A percentile compares a stretch with the other conserved stretches of the same genome.
These are phyloP conservation scores for Penicillium sp. DNA, from an alignment of 2,329 filamentous ascomycete genomes.

Conservation along the genomic window DNA sequence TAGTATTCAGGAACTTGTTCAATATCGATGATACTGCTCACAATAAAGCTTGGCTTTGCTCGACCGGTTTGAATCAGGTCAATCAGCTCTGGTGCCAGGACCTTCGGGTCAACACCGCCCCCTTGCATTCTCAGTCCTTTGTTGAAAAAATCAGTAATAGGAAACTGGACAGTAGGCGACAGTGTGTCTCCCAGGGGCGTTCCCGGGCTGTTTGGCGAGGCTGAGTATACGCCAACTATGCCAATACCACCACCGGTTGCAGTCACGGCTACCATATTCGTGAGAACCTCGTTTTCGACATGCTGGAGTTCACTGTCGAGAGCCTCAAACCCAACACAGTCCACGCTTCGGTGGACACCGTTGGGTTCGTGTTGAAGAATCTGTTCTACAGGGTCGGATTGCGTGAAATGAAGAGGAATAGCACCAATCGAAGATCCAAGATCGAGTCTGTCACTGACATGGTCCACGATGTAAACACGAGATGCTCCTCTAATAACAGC, in stretches of 20 bases:
- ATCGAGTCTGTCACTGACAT: constrained; percentile 56
- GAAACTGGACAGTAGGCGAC: constrained; percentile 15
- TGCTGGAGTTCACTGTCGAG: constrained; percentile 13
- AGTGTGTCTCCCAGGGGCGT: constrained; percentile 14
- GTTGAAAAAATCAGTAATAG: constrained; percentile 18
- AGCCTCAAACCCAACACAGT: constrained; percentile 17
- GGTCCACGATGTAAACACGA: constrained; percentile 59
- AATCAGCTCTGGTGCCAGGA: constrained; percentile 17
- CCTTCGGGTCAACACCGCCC: constrained; percentile 13
- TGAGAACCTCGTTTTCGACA: constrained; percentile 11
- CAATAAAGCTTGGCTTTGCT: constrained; percentile 27
- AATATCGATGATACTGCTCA: constrained; percentile 23
- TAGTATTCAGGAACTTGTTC: constrained; percentile 27
- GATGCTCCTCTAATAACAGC: constrained; percentile 58
- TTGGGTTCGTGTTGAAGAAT: constrained; percentile 23
- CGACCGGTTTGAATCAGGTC: constrained; percentile 23
- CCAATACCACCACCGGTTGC: constrained; percentile 20
- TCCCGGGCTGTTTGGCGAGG: constrained; percentile 13
- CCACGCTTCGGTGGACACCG: constrained; percentile 16
- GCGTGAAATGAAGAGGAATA: constrained; percentile 57
- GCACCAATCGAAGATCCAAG: constrained; percentile 55
- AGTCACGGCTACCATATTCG: constrained; percentile 15
- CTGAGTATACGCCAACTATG: constrained; percentile 19
- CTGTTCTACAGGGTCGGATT: constrained; percentile 46
- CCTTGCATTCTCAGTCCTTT: constrained; percentile 16